Conservation (phyloP, 2,329 filamentous ascomycete species). For the Septoria linicola region DNA sequence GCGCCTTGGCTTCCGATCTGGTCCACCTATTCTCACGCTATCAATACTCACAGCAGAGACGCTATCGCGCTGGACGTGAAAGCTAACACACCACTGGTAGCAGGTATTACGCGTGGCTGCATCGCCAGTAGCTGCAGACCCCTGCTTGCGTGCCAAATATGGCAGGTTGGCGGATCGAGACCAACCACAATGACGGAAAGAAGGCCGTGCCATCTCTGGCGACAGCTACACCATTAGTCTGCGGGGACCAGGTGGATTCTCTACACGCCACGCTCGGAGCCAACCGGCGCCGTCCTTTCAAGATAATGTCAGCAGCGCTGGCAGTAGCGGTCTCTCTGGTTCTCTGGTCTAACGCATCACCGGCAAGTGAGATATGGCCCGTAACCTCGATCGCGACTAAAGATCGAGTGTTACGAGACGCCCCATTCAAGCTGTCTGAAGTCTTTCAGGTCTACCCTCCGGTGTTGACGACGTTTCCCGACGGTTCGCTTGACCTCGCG, state of each 20-base stretch:
- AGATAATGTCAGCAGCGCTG: conserved; percentile 15
- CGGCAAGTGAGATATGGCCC: neutral
- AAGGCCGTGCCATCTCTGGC: conserved; percentile 10
- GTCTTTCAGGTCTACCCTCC: conserved; percentile 71
- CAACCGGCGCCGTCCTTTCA: conserved; percentile 6
- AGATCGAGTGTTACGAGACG: conserved; percentile 17
- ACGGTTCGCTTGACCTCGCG: conserved; percentile 42
- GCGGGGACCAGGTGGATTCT: conserved; percentile 19
- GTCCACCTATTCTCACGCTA: conserved; percentile 3
- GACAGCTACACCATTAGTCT: conserved; percentile 11
- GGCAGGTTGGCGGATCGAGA: conserved; percentile 12
- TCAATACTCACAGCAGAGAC: neutral
- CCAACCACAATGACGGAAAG: conserved; percentile 17
- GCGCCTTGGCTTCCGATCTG: neutral
- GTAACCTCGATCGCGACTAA: neutral
- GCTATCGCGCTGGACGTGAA: neutral
- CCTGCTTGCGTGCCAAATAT: conserved; percentile 12
- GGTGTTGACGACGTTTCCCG: conserved; percentile 51
- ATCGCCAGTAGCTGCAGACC: conserved; percentile 6
- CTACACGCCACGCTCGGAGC: conserved; percentile 16
- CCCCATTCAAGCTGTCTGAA: conserved; percentile 47
- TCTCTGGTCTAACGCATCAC: neutral
- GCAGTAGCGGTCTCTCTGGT: conserved; percentile 12
- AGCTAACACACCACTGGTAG: conserved; percentile 16
- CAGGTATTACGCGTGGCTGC: conserved; percentile 12